A percentile compares a stretch with the other conserved stretches of the same genome.
Evolutionary conservation across 345 rosid genomes (phyloP).

Genomic region (Heritiera fomes): DNA sequence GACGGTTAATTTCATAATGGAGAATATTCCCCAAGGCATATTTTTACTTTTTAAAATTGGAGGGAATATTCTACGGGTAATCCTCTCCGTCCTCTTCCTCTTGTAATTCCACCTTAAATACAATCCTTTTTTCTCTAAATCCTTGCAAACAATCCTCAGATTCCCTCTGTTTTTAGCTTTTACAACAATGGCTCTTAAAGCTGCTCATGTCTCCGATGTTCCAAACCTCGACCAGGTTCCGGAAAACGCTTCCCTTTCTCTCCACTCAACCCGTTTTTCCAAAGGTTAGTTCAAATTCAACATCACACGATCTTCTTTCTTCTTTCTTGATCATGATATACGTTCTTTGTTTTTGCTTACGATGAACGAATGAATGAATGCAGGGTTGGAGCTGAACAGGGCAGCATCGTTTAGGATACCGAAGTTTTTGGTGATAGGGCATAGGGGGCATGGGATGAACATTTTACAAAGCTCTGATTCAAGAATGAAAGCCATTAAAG

Average conservation of each 20-base stretch:
- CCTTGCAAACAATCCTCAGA: background rate
- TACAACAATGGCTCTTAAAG: constrained; percentile 64
- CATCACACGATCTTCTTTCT: background rate
- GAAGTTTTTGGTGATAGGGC: constrained; percentile 77
- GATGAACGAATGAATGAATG: background rate
- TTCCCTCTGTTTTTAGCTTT: background rate
- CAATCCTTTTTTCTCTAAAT: background rate
- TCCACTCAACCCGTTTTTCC: constrained; percentile 40
- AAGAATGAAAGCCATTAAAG: constrained; percentile 69
- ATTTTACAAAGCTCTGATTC: constrained; percentile 51
- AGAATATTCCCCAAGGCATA: constrained; percentile 17
- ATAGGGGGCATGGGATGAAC: constrained; percentile 93
- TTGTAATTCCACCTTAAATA: background rate
- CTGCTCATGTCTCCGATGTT: constrained; percentile 81
- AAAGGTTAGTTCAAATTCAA: constrained; percentile 23
- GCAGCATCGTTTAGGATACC: constrained; percentile 44
- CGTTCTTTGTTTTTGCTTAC: background rate
- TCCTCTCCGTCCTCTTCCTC: too few relatives aligned
- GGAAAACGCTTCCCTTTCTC: constrained; percentile 47
- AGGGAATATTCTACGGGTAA: constrained; percentile 14
- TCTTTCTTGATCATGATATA: background rate
- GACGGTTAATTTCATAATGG: background rate
- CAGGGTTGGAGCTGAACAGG: constrained; percentile 32
- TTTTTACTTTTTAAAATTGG: background rate
- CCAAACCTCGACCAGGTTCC: constrained; percentile 71